Base-by-base conservation (phyloP, 192 early-diverging fungal genomes). In the Geranomyces michiganensis region DNA sequence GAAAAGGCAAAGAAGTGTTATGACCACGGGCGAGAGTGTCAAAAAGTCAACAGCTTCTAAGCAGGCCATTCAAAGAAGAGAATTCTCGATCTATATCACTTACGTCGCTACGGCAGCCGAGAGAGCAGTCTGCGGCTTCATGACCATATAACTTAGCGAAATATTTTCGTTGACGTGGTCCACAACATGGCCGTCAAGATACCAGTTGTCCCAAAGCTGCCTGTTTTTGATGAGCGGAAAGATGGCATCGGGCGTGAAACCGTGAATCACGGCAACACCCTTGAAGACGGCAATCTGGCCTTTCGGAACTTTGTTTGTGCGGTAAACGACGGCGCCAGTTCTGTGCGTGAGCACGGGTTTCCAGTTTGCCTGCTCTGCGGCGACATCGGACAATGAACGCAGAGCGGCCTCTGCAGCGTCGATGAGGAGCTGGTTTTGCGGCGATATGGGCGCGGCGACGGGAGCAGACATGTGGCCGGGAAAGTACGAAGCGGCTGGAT, bases 91-190 rank as follows among this genome's bases (percentile, higher is more conserved):
- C n/a, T n/a, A n/a, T n/a, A n/a, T n/a, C n/a, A n/a, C 36, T 41
- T 41, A 41, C 36, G 62, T 43, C 13, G 74, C 74, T 9, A 76
- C 33, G 5, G 74, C 68, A 22, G 71, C 55, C 10, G 74, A 76
- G 1, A 76, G 47, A 19, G 67, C 68, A 22, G 45, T 72, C n/a
- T 64, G 61, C 12, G 70, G 70, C 49, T 66, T 62, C 53, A 76
- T 76, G 24, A 71, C 74, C 74, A 76, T 76, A 62, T 76, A 76
- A 21, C 31, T 71, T 12, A 76, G 61, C 8, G 61, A 71, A 27
- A 68, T 76, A 14, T 22, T 36, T 15, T 76, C 74, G 59, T 76
- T 60, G 36, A 76, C 47, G 8, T 70, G 22, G 21, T 76, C 74
- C 29, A 76, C 74, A 22, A 71, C 31, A 41, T 71, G 59, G 10